Base-by-base conservation (phyloP, 306 rosid species). In the Cucumis melo region DNA sequence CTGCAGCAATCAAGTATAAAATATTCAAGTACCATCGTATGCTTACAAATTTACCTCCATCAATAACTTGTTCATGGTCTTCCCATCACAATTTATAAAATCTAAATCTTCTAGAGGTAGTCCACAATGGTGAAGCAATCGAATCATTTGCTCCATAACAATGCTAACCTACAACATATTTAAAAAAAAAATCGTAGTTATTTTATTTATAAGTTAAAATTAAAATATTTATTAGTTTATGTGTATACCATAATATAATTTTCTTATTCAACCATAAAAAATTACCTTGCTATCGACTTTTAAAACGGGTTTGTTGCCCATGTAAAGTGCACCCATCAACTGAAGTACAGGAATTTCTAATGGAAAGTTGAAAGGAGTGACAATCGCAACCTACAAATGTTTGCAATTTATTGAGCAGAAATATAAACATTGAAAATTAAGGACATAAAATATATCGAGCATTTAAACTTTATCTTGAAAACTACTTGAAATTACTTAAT, bases 271-370 rank as follows among this genome's bases (percentile, higher is more conserved):
- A 9, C 5, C 6, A 21, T 10, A 41, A 20, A 19, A 39, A 46
- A 46, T 46, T 84, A 90, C 97, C 95, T 94, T 94, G 92, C 91
- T 90, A 80, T 94, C 99, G 21, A 92, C 99, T 94, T 94, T 94
- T 76, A 94, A 89, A 79, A 89, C 75, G 42, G 99, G 96, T 42
- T 94, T 94, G 92, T 94, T 94, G 79, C 99, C 99, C 99, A 94
- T 94, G 77, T 90, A 94, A 70, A 94, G 96, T 60, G 99, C 96
- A 76, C 99, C 97, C 99, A 94, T 94, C 86, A 94, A 57, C 85
- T 94, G 99, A 84, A 94, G 97, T 82, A 90, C 89, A 19, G 99
- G 99, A 84, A 94, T 94, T 85, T 94, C 99, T 11, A 94, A 86
- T 24, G 99, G 99, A 67, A 94, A 94, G 83, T 94, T 94, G 79